These are phyloP conservation scores for Fusarium pseudocircinatum DNA, from an alignment of 2,329 filamentous ascomycete genomes.

Conservation along the genomic window DNA sequence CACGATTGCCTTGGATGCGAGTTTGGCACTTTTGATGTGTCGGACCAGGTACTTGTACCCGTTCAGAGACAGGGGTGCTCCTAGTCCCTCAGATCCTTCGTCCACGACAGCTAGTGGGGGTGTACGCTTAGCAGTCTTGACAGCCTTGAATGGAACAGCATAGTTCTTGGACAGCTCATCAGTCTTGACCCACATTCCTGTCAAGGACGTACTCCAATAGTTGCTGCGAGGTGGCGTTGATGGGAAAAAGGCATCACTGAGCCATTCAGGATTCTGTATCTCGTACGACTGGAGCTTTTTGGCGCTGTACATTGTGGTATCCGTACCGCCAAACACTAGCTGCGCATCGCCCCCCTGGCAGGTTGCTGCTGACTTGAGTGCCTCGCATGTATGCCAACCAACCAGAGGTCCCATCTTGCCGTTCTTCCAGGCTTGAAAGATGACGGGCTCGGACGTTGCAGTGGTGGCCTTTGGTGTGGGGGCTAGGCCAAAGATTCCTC, in stretches of 20 bases:
- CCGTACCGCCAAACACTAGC: not conserved
- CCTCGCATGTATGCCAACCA: not conserved
- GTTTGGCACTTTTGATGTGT: not conserved
- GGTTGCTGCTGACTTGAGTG: not conserved
- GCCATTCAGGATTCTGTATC: constrained; percentile 14
- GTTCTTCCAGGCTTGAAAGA: not conserved
- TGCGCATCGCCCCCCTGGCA: not conserved
- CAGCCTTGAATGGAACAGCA: constrained; percentile 3
- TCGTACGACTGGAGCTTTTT: not conserved
- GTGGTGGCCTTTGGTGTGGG: not conserved
- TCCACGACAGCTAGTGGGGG: constrained; percentile 12
- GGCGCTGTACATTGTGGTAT: not conserved
- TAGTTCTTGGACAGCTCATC: not conserved
- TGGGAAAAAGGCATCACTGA: constrained; percentile 13
- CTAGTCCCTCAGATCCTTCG: constrained; percentile 18
- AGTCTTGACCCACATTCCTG: constrained; percentile 1
- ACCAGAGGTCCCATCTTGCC: not conserved
- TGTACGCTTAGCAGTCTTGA: not conserved
- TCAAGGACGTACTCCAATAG: constrained; percentile 9
- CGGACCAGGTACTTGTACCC: constrained; percentile 6
- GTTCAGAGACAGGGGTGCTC: constrained; percentile 11
- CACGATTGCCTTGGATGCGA: not conserved
- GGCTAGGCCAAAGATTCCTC: not conserved
- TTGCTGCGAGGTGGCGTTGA: constrained; percentile 8
- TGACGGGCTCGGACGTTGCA: not conserved